Evolutionary conservation across 257 asterid species (phyloP), one percentile per base, ranked within the genome.

Genomic region (Phtheirospermum japonicum): DNA sequence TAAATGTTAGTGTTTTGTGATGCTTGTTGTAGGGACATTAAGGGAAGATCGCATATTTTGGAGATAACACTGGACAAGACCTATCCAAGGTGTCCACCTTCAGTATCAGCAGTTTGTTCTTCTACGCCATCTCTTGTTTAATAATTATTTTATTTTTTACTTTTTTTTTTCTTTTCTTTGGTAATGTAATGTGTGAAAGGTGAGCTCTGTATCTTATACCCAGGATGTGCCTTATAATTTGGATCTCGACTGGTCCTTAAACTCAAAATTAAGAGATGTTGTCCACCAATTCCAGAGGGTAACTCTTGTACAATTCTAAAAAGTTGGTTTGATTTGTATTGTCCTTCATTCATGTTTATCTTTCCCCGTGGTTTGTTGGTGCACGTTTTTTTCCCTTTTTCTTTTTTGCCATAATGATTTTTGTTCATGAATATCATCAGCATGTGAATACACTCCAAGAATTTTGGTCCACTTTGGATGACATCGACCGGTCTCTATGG

Each of bases 371-470:
- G n/a, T n/a, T n/a, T n/a, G n/a, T n/a, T n/a, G n/a, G n/a, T n/a
- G n/a, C n/a, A n/a, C n/a, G n/a, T n/a, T n/a, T n/a, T n/a, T n/a
- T n/a, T n/a, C n/a, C n/a, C n/a, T n/a, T 28, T 63, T 54, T 57
- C 57, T 20, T 37, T 67, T 30, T 11, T 32, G 39, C 18, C 4
- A 19, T 42, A n/a, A 4, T 7, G 13, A 20, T 65, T 14, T 59
- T 16, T 46, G 30, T 34, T n/a, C 17, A 12, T 55, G 7, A 31
- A 63, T 63, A 28, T 66, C 40, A 52, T 7, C 72, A 89, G 96
- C 96, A 86, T 70, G 70, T 89, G 55, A 77, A 76, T 59, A 79
- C 75, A 79, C 85, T 86, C 75, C 93, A 86, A 65, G 81, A 73
- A 6, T 82, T 86, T 66, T 86, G 95, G 96, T 82, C 80, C 43